These are phyloP conservation scores for Nymphaea colorata DNA, from an alignment of 164 flowering plant species.

Conservation along the genomic window DNA sequence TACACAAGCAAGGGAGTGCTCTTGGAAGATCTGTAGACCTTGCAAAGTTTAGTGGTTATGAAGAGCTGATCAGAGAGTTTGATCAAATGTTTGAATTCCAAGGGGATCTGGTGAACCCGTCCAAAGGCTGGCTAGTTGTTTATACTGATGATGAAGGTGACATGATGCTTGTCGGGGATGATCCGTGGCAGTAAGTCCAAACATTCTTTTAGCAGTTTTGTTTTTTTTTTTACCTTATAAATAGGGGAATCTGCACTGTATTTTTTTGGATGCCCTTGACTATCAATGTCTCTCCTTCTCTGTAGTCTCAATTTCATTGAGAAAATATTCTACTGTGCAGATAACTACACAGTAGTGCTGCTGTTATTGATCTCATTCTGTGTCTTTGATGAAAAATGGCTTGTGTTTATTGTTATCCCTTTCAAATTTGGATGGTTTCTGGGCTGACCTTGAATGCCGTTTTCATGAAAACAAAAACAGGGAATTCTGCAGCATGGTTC, in stretches of 20 bases:
- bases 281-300: no score
- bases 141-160: constrained; percentile 78
- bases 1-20: constrained; percentile 76
- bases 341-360: no score
- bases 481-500: constrained; percentile 85
- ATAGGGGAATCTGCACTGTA: background rate
- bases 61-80: constrained; percentile 45
- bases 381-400: no score
- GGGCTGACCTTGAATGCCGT: no score
- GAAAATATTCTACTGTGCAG: no score
- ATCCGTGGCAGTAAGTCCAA: constrained; percentile 70
- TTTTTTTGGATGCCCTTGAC: no score
- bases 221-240: background rate
- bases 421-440: no score
- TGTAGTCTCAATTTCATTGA: no score
- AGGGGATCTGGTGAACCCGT: constrained; percentile 41
- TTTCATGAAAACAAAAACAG: constrained; percentile 17
- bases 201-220: background rate
- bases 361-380: no score
- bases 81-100: constrained; percentile 68
- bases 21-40: constrained; percentile 84
- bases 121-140: constrained; percentile 49
- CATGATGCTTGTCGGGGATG: constrained; percentile 84
- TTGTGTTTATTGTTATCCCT: no score
- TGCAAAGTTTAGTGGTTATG: constrained; percentile 32